Evolutionary conservation across 257 asterid genomes (phyloP).

Genomic region (Anisodus tanguticus): DNA sequence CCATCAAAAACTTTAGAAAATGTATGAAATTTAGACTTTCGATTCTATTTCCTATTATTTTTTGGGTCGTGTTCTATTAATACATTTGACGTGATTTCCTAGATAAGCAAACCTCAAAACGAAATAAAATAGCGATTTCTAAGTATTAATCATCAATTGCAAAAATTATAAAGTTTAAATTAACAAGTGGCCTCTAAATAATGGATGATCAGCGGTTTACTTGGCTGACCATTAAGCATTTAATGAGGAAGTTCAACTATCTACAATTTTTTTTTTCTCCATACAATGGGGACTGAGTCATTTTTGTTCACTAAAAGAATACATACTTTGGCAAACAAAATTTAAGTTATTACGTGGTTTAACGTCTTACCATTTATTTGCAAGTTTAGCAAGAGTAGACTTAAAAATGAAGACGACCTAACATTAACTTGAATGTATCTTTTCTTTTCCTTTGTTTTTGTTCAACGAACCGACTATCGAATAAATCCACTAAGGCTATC

Average conservation of each 20-base stretch:
- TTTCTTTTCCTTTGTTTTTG: not conserved
- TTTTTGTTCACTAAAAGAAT: not conserved
- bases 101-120: not conserved
- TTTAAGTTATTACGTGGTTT: not conserved
- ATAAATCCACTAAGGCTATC: not conserved
- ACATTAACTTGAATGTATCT: not conserved
- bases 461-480: not conserved
- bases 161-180: not conserved
- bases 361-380: not conserved
- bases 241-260: conserved; percentile 6
- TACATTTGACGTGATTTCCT: no score
- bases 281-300: not conserved
- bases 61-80: not conserved
- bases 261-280: not conserved
- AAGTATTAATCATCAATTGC: not conserved
- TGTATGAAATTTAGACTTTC: not conserved
- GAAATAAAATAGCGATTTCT: not conserved
- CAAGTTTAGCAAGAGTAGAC: not conserved
- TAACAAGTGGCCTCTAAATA: not conserved
- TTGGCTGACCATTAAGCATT: not conserved
- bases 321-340: not conserved
- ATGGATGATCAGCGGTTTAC: conserved; percentile 9
- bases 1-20: not conserved
- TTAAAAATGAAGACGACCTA: not conserved
- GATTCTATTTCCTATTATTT: no score